Base-by-base conservation (phyloP, 1,139 yeast genomes). In the Spathaspora sp. region DNA sequence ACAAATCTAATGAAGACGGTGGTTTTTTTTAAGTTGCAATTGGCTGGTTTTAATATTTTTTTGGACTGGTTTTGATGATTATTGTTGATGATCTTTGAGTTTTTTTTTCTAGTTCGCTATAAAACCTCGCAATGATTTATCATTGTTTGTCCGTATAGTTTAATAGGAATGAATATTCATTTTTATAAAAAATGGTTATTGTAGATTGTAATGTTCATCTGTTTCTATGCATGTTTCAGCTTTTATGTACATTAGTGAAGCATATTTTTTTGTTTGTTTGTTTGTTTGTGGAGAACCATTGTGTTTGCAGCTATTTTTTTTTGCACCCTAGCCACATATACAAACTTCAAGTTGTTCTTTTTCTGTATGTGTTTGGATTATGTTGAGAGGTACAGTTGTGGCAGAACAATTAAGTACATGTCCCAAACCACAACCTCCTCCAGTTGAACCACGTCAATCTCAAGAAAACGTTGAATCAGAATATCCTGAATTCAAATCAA, bases 71-170 rank as follows among this genome's bases (percentile, higher is more conserved):
- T 40, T n/a, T 26, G 36, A 33, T 15, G 31, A 31, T 40, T 31
- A 17, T 40, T 29, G 38, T 20, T 29, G 24, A 29, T 40, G 23
- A 31, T 40, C 34, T n/a, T 33, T 41, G 43, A 38, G 16, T 13
- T 31, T 41, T 40, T 31, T 41, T 17, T 40, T 41, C 43, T 41
- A 41, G 43, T 41, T 41, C 43, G 43, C 36, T 38, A 41, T 33
- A 41, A 41, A 41, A 20, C n/a, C 36, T 8, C 8, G 33, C 31
- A 29, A 37, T 36, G 24, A 16, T 29, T n/a, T 27, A 29, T 16
- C 36, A 42, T 42, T 38, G 31, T 27, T 26, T 42, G 44, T 42
- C 44, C 44, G 44, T 42, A 42, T 41, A 41, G 23, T 27, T n/a
- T 34, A 42, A 29, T 20, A 42, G 17, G 33, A 36, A 37, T 37